phyloP scores from a whole-genome alignment of 169 alveolate genomes.

The Plasmodium sp. region DNA sequence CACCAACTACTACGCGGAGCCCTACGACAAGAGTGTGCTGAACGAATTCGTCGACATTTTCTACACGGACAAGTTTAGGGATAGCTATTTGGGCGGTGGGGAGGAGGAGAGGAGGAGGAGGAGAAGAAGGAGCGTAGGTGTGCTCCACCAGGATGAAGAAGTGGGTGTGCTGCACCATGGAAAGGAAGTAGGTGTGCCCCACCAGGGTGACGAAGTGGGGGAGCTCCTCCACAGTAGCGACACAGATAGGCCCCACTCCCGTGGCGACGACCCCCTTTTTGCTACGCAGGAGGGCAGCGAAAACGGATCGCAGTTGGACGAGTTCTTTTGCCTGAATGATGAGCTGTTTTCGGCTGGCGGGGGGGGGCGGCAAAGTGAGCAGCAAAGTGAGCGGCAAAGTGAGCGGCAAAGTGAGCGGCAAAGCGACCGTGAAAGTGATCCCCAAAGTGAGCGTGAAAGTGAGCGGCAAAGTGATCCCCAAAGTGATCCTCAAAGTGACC shows the following conservation, averaged over 20 bases:
- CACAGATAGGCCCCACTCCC: neutral
- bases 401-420: neutral
- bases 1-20: conserved; percentile 27
- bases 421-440: neutral
- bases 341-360: neutral
- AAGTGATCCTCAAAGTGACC: neutral
- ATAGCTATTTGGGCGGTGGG: neutral
- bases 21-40: conserved; percentile 3
- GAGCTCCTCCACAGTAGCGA: neutral
- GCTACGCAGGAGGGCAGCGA: neutral
- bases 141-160: neutral
- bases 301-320: neutral
- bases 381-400: neutral
- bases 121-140: neutral
- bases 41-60: conserved; percentile 24
- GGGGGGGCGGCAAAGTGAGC: neutral
- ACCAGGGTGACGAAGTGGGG: neutral
- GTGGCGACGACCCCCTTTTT: neutral
- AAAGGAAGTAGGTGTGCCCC: neutral
- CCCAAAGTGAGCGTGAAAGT: neutral
- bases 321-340: neutral
- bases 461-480: neutral
- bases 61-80: conserved; percentile 14
- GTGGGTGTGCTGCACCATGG: neutral
- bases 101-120: neutral